A percentile compares a stretch with the other conserved stretches of the same genome.
These are phyloP conservation scores for Pleurotus eryngii DNA, from an alignment of 768 basidiomycete genomes.

Conservation along the genomic window DNA sequence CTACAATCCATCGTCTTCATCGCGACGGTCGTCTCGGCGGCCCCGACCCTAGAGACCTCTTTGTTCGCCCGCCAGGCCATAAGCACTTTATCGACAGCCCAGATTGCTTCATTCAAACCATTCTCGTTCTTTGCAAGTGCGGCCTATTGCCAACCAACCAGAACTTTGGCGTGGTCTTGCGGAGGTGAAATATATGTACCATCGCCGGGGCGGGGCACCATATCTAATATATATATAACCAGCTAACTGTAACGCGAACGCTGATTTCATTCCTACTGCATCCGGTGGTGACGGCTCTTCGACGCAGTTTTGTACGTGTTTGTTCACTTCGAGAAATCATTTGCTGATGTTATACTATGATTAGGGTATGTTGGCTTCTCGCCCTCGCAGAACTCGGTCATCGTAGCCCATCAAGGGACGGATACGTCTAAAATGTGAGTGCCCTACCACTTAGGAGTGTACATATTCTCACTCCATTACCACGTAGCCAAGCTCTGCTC, in stretches of 20 bases:
- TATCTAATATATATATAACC: background rate
- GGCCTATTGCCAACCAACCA: constrained; percentile 38
- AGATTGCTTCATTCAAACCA: constrained; percentile 42
- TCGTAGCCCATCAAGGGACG: constrained; percentile 45
- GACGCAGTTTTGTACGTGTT: constrained; percentile 35
- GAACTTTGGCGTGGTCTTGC: constrained; percentile 8
- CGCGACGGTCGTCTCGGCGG: constrained; percentile 5
- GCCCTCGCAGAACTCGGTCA: constrained; percentile 31
- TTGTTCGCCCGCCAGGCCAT: constrained; percentile 28
- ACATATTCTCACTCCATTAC: background rate
- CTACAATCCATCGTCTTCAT: constrained; percentile 4
- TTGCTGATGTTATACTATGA: background rate
- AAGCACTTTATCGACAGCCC: constrained; percentile 32
- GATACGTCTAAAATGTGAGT: constrained; percentile 32
- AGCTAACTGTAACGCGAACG: constrained; percentile 10
- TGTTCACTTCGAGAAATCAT: background rate
- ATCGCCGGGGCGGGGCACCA: background rate
- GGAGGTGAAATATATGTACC: constrained; percentile 3
- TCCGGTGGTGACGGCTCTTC: constrained; percentile 40
- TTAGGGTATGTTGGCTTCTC: constrained; percentile 27
- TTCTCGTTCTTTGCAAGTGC: constrained; percentile 49
- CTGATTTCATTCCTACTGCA: constrained; percentile 32
- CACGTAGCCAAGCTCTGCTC: constrained; percentile 28
- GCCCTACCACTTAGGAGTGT: background rate
- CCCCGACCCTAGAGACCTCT: constrained; percentile 10